A percentile compares a stretch with the other conserved stretches of the same genome.
These are phyloP conservation scores for Reticulascus tulasneorum DNA, from an alignment of 2,329 filamentous ascomycete genomes.

Conservation along the genomic window DNA sequence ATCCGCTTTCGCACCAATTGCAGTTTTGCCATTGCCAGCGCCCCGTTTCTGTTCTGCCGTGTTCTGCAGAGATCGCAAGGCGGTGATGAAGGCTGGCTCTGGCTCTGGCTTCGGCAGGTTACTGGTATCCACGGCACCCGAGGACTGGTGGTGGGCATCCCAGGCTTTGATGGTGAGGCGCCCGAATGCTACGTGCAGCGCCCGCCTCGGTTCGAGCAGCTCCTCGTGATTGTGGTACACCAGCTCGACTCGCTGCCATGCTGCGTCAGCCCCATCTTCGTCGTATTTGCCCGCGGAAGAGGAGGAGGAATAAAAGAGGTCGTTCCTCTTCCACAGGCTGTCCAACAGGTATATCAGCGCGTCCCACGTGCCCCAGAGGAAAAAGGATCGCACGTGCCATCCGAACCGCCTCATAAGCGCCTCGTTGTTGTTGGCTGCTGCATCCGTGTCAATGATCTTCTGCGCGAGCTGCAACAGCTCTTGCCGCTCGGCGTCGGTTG, in stretches of 20 bases:
- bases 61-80: conserved; percentile 9
- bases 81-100: conserved; percentile 21
- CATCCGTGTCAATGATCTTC: conserved; percentile 32
- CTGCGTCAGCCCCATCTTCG: conserved; percentile 15
- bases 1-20: no score
- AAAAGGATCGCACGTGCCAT: conserved; percentile 29
- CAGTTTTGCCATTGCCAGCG: no score
- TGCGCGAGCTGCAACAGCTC: conserved; percentile 26
- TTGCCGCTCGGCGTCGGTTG: conserved; percentile 18
- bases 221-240: conserved; percentile 25
- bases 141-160: conserved; percentile 18
- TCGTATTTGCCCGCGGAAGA: no score
- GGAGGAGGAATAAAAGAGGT: conserved; percentile 13
- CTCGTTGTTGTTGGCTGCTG: conserved; percentile 20
- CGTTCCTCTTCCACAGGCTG: conserved; percentile 17
- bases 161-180: conserved; percentile 28
- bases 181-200: conserved; percentile 24
- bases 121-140: no score
- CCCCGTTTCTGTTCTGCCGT: no score
- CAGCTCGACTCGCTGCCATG: conserved; percentile 21
- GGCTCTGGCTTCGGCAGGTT: background rate
- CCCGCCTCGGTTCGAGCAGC: conserved; percentile 20
- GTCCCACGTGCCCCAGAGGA: conserved; percentile 28
- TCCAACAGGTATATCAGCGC: conserved; percentile 26
- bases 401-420: conserved; percentile 19